Conservation (phyloP, 192 early-diverging fungal species). For the Umbelopsis vinacea region DNA sequence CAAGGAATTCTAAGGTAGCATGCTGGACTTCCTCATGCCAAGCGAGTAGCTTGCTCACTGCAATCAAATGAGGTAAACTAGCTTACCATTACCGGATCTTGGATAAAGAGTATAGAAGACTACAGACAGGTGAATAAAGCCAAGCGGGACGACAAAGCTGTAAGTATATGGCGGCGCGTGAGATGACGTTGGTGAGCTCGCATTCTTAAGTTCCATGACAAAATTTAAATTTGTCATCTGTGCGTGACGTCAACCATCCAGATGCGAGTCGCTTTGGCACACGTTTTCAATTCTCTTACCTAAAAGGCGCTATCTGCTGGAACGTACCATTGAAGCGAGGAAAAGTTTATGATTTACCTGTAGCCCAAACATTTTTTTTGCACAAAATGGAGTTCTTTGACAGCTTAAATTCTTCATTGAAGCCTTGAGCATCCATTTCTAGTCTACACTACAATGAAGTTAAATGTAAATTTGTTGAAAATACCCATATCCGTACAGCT, state of each 20-base stretch:
- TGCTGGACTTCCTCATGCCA: background rate
- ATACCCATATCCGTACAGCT: too few relatives aligned
- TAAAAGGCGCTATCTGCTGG: background rate
- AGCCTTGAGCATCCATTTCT: too few relatives aligned
- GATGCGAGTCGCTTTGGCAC: background rate
- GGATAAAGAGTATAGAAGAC: conserved; percentile 19
- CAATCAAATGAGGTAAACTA: background rate
- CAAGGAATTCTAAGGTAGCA: background rate
- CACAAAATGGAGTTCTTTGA: too few relatives aligned
- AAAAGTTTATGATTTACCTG: too few relatives aligned
- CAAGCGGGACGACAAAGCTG: conserved; percentile 3
- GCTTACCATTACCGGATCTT: conserved; percentile 21
- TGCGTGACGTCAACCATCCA: background rate
- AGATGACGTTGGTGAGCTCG: conserved; percentile 17
- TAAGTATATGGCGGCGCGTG: conserved; percentile 17
- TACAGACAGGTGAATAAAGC: conserved; percentile 13
- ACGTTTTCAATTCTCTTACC: background rate
- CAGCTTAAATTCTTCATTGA: too few relatives aligned
- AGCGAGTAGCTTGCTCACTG: background rate
- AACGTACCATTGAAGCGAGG: background rate
- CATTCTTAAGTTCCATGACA: background rate
- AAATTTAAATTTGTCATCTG: conserved; percentile 6
- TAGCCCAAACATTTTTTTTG: too few relatives aligned
- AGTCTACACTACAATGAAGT: too few relatives aligned
- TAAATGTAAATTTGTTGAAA: too few relatives aligned